These are phyloP conservation scores for Fraxinus cuspidata DNA, from an alignment of 257 asterid species.

Conservation along the genomic window DNA sequence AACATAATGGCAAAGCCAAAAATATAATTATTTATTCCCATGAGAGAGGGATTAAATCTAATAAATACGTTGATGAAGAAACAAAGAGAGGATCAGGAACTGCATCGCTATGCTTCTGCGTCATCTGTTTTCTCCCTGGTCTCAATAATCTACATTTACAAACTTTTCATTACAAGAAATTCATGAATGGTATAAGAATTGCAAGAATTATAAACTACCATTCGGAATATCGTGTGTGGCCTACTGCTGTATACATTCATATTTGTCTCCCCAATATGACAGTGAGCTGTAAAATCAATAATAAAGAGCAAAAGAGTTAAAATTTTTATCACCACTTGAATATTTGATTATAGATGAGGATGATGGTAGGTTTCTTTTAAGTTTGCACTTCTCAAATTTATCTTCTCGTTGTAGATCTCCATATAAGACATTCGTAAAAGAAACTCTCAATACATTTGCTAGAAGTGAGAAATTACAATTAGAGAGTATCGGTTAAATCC, in stretches of 20 bases:
- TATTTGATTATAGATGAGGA: conserved; percentile 3
- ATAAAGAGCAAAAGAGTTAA: conserved; percentile 11
- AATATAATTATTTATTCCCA: background rate
- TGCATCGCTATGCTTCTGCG: conserved; percentile 47
- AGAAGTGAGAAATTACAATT: conserved; percentile 22
- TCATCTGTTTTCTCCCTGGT: conserved; percentile 82
- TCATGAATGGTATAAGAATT: conserved; percentile 14
- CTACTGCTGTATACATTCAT: conserved; percentile 95
- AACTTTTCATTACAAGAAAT: conserved; percentile 28
- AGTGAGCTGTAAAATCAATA: conserved; percentile 64
- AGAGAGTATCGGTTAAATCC: conserved; percentile 18
- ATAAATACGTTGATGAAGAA: conserved; percentile 4
- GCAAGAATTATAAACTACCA: conserved; percentile 51
- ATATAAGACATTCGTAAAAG: conserved; percentile 92
- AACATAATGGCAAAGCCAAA: background rate
- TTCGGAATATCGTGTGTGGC: conserved; percentile 95
- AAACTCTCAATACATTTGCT: conserved; percentile 82
- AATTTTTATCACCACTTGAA: conserved; percentile 7
- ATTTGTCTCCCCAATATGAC: conserved; percentile 97
- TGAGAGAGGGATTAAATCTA: background rate
- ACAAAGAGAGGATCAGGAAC: conserved; percentile 25
- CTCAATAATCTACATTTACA: conserved; percentile 68
- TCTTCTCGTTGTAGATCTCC: conserved; percentile 96
- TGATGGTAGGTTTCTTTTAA: conserved; percentile 20
- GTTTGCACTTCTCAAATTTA: conserved; percentile 9